A percentile compares a stretch with the other conserved stretches of the same genome.
Conservation (phyloP, 805 yeast species). For the Wickerhamiella siamensis region DNA sequence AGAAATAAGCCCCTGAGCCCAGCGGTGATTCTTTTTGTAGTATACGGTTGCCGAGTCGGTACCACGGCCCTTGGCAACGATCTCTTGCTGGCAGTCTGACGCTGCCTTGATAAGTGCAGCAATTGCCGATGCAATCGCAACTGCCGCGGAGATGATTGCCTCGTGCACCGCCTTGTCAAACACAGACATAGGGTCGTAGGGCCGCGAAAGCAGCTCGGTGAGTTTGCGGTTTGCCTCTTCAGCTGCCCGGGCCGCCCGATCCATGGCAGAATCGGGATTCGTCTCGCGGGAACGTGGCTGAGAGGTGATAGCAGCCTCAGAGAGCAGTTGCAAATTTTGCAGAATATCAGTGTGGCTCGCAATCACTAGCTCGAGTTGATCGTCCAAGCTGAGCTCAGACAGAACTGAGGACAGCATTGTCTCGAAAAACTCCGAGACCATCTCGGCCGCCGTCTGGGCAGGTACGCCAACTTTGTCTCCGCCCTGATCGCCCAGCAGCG, state of each 20-base stretch:
- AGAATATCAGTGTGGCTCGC: conserved; percentile 64
- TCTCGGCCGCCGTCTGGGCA: conserved; percentile 44
- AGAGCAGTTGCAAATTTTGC: conserved; percentile 46
- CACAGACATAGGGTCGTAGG: conserved; percentile 39
- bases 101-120: conserved; percentile 59
- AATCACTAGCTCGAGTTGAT: conserved; percentile 62
- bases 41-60: conserved; percentile 52
- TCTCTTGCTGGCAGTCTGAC: conserved; percentile 67
- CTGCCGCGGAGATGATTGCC: conserved; percentile 63
- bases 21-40: conserved; percentile 73
- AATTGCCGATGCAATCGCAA: conserved; percentile 67
- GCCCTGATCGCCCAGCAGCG: conserved; percentile 33
- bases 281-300: conserved; percentile 37
- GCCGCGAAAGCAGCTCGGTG: conserved; percentile 33
- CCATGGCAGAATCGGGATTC: conserved; percentile 63
- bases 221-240: conserved; percentile 50
- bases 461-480: conserved; percentile 34
- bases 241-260: conserved; percentile 56
- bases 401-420: conserved; percentile 42
- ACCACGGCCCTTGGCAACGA: conserved; percentile 58
- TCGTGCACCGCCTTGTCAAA: conserved; percentile 58
- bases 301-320: conserved; percentile 41
- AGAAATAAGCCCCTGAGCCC: conserved; percentile 88
- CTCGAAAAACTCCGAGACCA: conserved; percentile 47
- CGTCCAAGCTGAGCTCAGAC: conserved; percentile 34